phyloP scores from a whole-genome alignment of 805 yeast genomes.

The Kodamaea nitidulidarum region DNA sequence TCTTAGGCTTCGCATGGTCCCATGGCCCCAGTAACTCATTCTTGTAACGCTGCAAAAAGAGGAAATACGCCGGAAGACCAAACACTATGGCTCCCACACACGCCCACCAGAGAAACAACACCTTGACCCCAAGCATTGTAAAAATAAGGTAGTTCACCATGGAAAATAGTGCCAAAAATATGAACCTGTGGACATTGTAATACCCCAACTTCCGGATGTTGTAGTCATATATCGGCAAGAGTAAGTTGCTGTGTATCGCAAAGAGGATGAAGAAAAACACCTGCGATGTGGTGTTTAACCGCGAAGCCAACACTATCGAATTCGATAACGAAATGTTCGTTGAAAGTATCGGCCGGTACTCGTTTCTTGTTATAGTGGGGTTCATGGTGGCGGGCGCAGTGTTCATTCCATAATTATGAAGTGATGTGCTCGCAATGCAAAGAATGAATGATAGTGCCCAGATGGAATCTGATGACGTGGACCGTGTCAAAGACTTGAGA shows the following conservation, averaged over 20 bases:
- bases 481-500: conserved; percentile 77
- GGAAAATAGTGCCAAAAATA: conserved; percentile 22
- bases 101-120: conserved; percentile 46
- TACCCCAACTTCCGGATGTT: conserved; percentile 47
- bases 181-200: conserved; percentile 16
- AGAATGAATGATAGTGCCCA: conserved; percentile 90
- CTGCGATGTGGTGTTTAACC: conserved; percentile 65
- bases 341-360: conserved; percentile 55
- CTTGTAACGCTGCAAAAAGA: conserved; percentile 71
- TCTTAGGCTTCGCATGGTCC: conserved; percentile 79
- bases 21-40: conserved; percentile 89
- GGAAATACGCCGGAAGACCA: conserved; percentile 65
- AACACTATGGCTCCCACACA: conserved; percentile 47
- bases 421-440: conserved; percentile 59
- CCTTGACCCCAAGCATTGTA: conserved; percentile 20
- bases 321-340: conserved; percentile 82
- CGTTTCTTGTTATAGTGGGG: conserved; percentile 4
- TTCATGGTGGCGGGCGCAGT: conserved; percentile 16
- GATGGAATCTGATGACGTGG: conserved; percentile 90
- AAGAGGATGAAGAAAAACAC: conserved; percentile 83
- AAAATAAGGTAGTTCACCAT: conserved; percentile 30
- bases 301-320: conserved; percentile 86
- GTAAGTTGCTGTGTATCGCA: conserved; percentile 64
- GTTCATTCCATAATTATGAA: conserved; percentile 64
- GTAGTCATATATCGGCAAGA: conserved; percentile 67